phyloP scores from a whole-genome alignment of 208 protist species.

The Wallacemonas sp. region DNA sequence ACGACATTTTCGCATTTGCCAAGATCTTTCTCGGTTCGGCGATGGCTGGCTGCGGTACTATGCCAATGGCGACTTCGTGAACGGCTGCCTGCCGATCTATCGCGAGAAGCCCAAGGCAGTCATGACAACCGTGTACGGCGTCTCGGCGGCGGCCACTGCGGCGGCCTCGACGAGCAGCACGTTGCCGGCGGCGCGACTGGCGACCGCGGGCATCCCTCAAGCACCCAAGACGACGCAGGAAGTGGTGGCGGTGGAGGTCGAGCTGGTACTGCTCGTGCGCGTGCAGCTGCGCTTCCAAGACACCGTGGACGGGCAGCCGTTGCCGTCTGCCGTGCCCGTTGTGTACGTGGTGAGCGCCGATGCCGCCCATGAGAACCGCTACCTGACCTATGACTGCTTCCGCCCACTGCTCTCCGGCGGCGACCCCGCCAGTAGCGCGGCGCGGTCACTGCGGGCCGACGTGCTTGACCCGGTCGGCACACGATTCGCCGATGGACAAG shows the following conservation, averaged over 20 bases:
- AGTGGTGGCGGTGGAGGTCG: conserved; percentile 13
- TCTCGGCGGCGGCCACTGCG: neutral
- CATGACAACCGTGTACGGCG: conserved; percentile 6
- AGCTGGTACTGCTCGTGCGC: conserved; percentile 20
- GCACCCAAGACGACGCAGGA: neutral
- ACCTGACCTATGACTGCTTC: neutral
- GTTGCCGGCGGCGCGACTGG: neutral
- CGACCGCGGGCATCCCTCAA: neutral
- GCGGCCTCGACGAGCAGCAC: conserved; percentile 4
- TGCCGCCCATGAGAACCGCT: neutral
- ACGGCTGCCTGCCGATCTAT: conserved; percentile 36
- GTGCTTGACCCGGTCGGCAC: neutral
- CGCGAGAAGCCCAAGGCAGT: conserved; percentile 21
- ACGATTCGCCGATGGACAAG: neutral
- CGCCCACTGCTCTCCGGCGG: neutral
- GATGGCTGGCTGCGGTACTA: conserved; percentile 14
- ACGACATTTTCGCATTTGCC: conserved; percentile 29
- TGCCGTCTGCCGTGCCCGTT: neutral
- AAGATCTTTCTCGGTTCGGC: conserved; percentile 48
- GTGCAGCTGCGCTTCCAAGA: conserved; percentile 24
- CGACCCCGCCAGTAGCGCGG: neutral
- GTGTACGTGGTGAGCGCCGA: neutral
- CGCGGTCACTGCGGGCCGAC: neutral
- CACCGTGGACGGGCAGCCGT: neutral
- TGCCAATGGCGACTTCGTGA: neutral